Conservation (phyloP, 495 filamentous ascomycete species). For the Neurospora discreta region DNA sequence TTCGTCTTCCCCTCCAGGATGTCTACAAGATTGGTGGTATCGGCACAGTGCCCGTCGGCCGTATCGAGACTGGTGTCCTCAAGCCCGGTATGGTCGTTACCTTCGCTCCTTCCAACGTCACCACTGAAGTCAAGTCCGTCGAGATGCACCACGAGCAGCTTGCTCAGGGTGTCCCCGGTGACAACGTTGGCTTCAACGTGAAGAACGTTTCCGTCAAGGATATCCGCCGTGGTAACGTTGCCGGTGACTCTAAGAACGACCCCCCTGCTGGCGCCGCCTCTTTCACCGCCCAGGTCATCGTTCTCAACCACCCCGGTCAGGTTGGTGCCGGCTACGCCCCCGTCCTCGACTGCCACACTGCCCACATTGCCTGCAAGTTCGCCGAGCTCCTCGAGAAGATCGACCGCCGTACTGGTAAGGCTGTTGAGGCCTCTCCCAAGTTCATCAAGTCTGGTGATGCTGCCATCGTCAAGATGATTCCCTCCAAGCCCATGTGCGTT, state of each 20-base stretch:
- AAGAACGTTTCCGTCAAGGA: constrained; percentile 99
- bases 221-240: constrained; percentile 99
- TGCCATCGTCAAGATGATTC: constrained; percentile 99
- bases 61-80: constrained; percentile 99
- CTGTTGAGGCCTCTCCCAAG: constrained; percentile 81
- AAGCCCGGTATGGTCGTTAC: constrained; percentile 96
- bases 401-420: constrained; percentile 99
- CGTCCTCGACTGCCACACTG: constrained; percentile 98
- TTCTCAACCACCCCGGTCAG: constrained; percentile 99
- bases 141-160: constrained; percentile 99
- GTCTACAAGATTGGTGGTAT: constrained; percentile 99
- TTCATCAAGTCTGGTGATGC: constrained; percentile 99
- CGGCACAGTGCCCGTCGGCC: constrained; percentile 97
- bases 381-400: constrained; percentile 98
- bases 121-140: constrained; percentile 99
- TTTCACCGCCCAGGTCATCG: constrained; percentile 99
- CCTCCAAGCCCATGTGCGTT: constrained; percentile 99
- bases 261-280: constrained; percentile 77
- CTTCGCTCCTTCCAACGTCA: constrained; percentile 94
- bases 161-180: constrained; percentile 86
- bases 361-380: constrained; percentile 99
- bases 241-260: constrained; percentile 99
- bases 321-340: constrained; percentile 98
- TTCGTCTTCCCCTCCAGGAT: constrained; percentile 99
- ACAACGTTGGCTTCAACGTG: constrained; percentile 99